These are phyloP conservation scores for Phytopythium kandeliae DNA, from an alignment of 352 stramenopile species.

Conservation along the genomic window DNA sequence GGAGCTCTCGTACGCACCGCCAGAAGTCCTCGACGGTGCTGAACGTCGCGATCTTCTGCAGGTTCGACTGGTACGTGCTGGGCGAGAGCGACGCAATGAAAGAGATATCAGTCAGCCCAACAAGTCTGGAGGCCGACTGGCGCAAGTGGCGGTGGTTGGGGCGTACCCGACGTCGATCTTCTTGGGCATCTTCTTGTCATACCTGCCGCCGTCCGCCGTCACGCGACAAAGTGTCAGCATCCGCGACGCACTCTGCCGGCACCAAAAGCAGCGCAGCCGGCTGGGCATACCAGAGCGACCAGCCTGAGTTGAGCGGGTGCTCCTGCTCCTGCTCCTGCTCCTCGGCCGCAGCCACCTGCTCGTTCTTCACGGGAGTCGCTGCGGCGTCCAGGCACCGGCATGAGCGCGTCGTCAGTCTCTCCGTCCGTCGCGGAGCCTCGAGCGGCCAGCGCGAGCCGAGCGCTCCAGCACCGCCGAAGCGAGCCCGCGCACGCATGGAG, in stretches of 20 bases:
- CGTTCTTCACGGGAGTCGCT: slow-evolving; percentile 13
- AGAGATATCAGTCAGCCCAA: slow-evolving; percentile 6
- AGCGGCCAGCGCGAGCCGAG: too few relatives aligned
- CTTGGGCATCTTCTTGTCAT: slow-evolving; percentile 92
- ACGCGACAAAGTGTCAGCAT: neutral
- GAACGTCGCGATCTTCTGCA: slow-evolving; percentile 89
- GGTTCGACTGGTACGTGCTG: slow-evolving; percentile 74
- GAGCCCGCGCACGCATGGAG: too few relatives aligned
- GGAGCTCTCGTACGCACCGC: slow-evolving; percentile 64
- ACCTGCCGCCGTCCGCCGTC: slow-evolving; percentile 42
- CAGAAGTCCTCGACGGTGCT: slow-evolving; percentile 92
- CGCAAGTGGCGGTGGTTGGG: neutral
- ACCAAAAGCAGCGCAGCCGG: neutral
- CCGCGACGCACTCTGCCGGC: too few relatives aligned
- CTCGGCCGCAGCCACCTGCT: slow-evolving; percentile 12
- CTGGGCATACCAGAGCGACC: slow-evolving; percentile 77
- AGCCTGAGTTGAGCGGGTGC: slow-evolving; percentile 85
- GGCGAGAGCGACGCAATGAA: slow-evolving; percentile 1
- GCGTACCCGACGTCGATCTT: slow-evolving; percentile 84
- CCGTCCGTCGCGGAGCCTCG: too few relatives aligned
- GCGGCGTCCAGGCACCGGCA: neutral
- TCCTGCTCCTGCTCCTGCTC: slow-evolving; percentile 44
- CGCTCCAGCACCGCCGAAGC: too few relatives aligned
- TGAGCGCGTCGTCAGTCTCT: neutral
- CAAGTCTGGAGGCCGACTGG: neutral